Conservation (phyloP, 805 yeast genomes). For the Gaillardinia entomophila region DNA sequence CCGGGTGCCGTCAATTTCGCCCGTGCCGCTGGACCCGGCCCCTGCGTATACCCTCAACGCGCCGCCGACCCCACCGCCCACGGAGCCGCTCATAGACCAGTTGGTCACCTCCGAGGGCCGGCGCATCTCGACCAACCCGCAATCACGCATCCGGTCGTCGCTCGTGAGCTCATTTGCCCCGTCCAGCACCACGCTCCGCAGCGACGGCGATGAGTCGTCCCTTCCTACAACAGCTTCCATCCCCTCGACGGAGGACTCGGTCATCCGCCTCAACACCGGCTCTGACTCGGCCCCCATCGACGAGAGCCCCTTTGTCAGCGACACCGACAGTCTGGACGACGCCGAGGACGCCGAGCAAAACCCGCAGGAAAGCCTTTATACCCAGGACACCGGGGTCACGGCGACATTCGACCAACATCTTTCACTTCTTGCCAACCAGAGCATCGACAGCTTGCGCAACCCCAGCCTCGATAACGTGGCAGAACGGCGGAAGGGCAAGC, state of each 20-base stretch:
- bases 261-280: conserved; percentile 1
- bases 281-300: conserved; percentile 2
- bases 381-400: conserved; percentile 4
- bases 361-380: conserved; percentile 1
- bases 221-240: background rate
- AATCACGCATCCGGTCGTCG: conserved; percentile 22
- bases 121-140: conserved; percentile 3
- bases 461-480: conserved; percentile 1
- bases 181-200: conserved; percentile 1
- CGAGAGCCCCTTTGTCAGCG: background rate
- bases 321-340: background rate
- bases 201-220: background rate
- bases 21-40: conserved; percentile 7
- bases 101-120: conserved; percentile 11
- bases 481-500: conserved; percentile 3
- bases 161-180: conserved; percentile 30
- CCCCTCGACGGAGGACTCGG: background rate
- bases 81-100: conserved; percentile 19
- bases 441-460: conserved; percentile 9
- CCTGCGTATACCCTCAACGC: conserved; percentile 8
- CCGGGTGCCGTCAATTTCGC: conserved; percentile 4
- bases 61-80: background rate
- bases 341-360: conserved; percentile 3
- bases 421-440: conserved; percentile 20
- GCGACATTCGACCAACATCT: conserved; percentile 18